phyloP scores from a whole-genome alignment of 495 filamentous ascomycete species.

The Bacidia rubella region DNA sequence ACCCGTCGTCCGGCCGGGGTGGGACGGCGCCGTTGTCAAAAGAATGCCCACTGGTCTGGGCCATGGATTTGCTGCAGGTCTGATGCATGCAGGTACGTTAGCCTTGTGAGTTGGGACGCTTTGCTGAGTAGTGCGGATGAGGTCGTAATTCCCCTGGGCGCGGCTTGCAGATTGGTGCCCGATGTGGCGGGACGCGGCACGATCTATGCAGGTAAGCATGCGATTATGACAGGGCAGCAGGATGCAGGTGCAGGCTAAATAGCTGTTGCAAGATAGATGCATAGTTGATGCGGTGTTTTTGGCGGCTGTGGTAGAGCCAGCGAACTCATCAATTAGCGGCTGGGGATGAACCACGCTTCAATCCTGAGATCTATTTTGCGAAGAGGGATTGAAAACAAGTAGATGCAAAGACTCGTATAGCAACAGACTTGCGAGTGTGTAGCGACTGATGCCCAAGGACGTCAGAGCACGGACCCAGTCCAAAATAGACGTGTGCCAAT shows the following conservation, averaged over 20 bases:
- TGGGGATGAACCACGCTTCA: background rate
- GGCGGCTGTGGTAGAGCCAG: background rate
- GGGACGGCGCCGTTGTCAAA: background rate
- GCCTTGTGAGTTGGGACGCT: background rate
- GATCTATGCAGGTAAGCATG: constrained; percentile 5
- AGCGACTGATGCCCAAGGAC: background rate
- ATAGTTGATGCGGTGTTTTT: background rate
- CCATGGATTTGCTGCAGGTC: background rate
- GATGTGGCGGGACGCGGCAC: constrained; percentile 4
- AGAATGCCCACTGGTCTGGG: background rate
- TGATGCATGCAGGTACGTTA: background rate
- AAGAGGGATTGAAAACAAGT: background rate
- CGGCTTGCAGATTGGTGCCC: constrained; percentile 5
- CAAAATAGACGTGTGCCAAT: no score
- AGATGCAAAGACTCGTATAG: background rate
- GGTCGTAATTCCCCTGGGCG: background rate
- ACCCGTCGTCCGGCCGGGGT: background rate
- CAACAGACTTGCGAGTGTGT: background rate
- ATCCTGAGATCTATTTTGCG: background rate
- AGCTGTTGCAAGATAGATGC: background rate
- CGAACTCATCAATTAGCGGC: background rate
- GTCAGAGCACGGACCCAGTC: background rate
- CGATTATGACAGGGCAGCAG: background rate
- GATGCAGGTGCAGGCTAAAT: background rate
- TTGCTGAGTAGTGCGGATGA: background rate